Percentiles rank a stretch among this genome's conserved stretches.
These are phyloP conservation scores for Pleodorina starrii DNA, from an alignment of 139 green algal species.

Conservation along the genomic window DNA sequence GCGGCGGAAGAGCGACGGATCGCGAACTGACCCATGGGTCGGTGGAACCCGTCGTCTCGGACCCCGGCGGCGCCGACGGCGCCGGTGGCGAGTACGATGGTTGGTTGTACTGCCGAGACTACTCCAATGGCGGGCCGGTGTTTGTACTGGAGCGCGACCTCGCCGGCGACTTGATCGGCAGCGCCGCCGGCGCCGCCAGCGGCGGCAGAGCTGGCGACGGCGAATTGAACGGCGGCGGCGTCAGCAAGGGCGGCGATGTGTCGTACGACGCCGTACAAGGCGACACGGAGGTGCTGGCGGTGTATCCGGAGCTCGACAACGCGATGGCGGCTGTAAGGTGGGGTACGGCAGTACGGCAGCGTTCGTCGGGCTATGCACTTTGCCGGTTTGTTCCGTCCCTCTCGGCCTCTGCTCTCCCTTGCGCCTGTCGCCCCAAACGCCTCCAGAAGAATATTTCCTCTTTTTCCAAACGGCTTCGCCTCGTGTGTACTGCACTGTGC, in stretches of 20 bases:
- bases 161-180: too few relatives aligned
- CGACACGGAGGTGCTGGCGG: conserved; percentile 51
- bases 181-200: not conserved
- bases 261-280: not conserved
- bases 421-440: not conserved
- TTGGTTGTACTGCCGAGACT: conserved; percentile 68
- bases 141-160: conserved; percentile 61
- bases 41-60: not conserved
- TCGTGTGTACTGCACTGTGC: not conserved
- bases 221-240: too few relatives aligned
- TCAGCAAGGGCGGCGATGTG: not conserved
- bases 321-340: not conserved
- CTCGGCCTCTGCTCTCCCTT: not conserved
- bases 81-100: not conserved
- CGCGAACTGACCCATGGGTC: too few relatives aligned
- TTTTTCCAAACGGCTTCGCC: not conserved
- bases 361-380: not conserved
- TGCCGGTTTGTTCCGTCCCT: not conserved
- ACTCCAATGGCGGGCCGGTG: conserved; percentile 79
- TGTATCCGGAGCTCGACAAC: conserved; percentile 43
- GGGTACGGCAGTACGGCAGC: not conserved
- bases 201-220: too few relatives aligned
- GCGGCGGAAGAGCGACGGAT: too few relatives aligned
- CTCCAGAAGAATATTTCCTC: not conserved
- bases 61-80: conserved; percentile 11